Conservation (phyloP, 2,329 filamentous ascomycete species). For the Pyricularia sp. region DNA sequence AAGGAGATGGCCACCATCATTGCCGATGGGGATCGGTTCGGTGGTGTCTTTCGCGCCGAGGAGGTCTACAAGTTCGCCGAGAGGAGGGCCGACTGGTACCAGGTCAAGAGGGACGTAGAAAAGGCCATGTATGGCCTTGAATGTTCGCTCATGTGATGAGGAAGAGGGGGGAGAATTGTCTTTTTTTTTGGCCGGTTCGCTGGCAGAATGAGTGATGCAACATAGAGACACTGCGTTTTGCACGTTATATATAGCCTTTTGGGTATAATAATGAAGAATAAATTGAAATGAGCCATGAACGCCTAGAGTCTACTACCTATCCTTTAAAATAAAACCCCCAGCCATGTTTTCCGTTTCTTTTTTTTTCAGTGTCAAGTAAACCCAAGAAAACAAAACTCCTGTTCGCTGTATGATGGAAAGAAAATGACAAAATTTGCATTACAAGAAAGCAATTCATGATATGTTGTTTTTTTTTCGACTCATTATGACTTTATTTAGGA, state of each 20-base stretch:
- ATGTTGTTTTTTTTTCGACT: background rate
- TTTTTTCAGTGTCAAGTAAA: background rate
- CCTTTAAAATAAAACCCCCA: background rate
- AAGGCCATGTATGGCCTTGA: conserved; percentile 95
- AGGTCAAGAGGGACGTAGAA: conserved; percentile 78
- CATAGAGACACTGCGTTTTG: background rate
- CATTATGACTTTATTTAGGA: conserved; percentile 17
- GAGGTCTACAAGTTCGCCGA: conserved; percentile 98
- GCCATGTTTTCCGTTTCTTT: background rate
- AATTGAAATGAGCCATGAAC: background rate
- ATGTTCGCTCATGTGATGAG: conserved; percentile 65
- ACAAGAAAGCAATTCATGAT: background rate
- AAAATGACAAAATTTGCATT: background rate
- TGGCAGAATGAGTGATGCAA: background rate
- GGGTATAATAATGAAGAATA: background rate
- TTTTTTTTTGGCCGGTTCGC: background rate
- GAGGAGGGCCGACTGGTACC: conserved; percentile 86
- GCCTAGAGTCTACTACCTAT: background rate
- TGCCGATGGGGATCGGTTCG: conserved; percentile 78
- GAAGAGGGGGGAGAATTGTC: background rate
- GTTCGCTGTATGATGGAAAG: background rate
- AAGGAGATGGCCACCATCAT: conserved; percentile 95
- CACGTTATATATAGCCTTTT: background rate
- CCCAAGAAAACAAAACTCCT: background rate
- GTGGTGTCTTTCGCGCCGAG: conserved; percentile 85